A percentile compares a stretch with the other conserved stretches of the same genome.
Conservation (phyloP, 2,329 filamentous ascomycete genomes). For the Exserohilum rostratum region DNA sequence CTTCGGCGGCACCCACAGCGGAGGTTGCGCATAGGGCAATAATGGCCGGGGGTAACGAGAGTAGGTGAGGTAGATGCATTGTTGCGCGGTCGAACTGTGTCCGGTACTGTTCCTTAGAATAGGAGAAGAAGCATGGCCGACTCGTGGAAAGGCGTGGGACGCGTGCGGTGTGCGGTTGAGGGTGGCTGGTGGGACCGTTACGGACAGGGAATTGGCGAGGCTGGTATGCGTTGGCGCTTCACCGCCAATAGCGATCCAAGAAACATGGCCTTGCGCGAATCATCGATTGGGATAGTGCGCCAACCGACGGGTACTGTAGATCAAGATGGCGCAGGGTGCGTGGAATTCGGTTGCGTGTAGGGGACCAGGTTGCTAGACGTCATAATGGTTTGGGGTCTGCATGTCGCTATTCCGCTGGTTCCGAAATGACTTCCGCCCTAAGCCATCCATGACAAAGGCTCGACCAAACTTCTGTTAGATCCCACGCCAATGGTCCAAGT, state of each 20-base stretch:
- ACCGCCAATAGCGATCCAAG: constrained; percentile 24
- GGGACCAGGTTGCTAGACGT: not conserved
- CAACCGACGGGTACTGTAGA: not conserved
- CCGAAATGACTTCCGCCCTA: not conserved
- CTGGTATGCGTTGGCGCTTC: constrained; percentile 42
- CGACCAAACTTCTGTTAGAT: not conserved
- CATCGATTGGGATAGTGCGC: not conserved
- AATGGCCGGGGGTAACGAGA: constrained; percentile 41
- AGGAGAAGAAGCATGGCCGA: constrained; percentile 23
- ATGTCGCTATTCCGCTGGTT: constrained; percentile 6
- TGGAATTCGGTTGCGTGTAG: not conserved
- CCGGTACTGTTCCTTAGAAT: constrained; percentile 6
- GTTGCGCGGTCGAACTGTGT: not conserved
- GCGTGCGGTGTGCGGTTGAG: constrained; percentile 8
- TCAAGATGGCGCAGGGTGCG: not conserved
- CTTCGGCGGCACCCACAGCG: constrained; percentile 5
- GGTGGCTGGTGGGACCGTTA: constrained; percentile 40
- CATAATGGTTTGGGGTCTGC: constrained; percentile 2
- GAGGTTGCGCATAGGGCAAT: constrained; percentile 35
- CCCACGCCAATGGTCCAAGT: not conserved
- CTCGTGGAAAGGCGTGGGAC: constrained; percentile 5
- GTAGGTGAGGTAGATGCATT: constrained; percentile 37
- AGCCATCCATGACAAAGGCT: not conserved
- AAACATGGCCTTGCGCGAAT: constrained; percentile 15
- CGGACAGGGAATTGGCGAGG: constrained; percentile 39